Percentiles rank a stretch among this genome's conserved stretches.
Conservation (phyloP, 2,329 filamentous ascomycete genomes). For the Fusarium xylarioides region DNA sequence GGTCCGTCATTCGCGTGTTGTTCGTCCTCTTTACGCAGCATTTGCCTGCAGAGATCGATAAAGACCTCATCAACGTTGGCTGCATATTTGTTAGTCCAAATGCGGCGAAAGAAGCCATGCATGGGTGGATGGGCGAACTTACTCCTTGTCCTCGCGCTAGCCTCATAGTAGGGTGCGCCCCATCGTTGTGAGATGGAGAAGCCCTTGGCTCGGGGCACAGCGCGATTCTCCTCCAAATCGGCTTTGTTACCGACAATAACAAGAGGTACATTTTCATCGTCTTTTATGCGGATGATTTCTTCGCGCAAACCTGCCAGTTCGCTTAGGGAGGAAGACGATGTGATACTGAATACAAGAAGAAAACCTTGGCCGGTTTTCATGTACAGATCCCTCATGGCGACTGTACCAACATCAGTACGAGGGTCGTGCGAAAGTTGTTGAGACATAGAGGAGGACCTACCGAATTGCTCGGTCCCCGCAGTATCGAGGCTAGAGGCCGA, state of each 20-base stretch:
- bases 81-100: slow-evolving; percentile 46
- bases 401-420: slow-evolving; percentile 48
- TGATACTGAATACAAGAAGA: slow-evolving; percentile 91
- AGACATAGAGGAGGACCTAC: slow-evolving; percentile 60
- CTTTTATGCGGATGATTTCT: slow-evolving; percentile 91
- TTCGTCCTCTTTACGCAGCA: slow-evolving; percentile 76
- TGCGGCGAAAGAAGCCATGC: slow-evolving; percentile 11
- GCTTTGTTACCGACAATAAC: slow-evolving; percentile 94
- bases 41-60: slow-evolving; percentile 83
- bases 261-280: slow-evolving; percentile 84
- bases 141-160: slow-evolving; percentile 81
- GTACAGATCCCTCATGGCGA: slow-evolving; percentile 80
- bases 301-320: slow-evolving; percentile 85
- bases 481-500: slow-evolving; percentile 74
- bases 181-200: slow-evolving; percentile 88
- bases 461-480: slow-evolving; percentile 91
- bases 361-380: slow-evolving; percentile 96
- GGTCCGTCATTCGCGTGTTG: slow-evolving; percentile 45
- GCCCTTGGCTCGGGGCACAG: slow-evolving; percentile 79
- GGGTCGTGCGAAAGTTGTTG: slow-evolving; percentile 21
- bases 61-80: slow-evolving; percentile 93
- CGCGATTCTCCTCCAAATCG: slow-evolving; percentile 86
- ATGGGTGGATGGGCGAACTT: slow-evolving; percentile 43
- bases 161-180: slow-evolving; percentile 92
- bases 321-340: slow-evolving; percentile 81